These are phyloP conservation scores for Fomes fomentarius DNA, from an alignment of 1,284 basidiomycete genomes.

Conservation along the genomic window DNA sequence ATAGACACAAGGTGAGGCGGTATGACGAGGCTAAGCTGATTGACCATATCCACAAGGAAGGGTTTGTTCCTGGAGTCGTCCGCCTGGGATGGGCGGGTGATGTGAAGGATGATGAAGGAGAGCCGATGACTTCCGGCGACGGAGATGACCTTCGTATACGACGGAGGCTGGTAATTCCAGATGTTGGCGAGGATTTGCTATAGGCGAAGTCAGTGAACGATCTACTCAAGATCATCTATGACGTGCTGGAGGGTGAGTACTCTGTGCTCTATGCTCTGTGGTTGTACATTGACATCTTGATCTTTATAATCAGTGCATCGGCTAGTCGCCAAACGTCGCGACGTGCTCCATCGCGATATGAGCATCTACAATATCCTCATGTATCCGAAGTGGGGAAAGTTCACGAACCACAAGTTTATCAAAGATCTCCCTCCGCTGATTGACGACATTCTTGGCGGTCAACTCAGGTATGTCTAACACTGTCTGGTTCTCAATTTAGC, in stretches of 20 bases:
- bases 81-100: not conserved
- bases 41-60: constrained; percentile 1
- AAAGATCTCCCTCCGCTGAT: not conserved
- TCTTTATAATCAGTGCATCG: constrained; percentile 16
- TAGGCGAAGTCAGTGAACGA: constrained; percentile 6
- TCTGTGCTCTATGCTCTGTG: too few relatives aligned
- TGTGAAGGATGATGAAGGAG: not conserved
- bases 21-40: constrained; percentile 1
- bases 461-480: too few relatives aligned
- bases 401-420: not conserved
- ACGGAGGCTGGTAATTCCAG: not conserved
- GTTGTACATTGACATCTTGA: too few relatives aligned
- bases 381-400: constrained; percentile 3
- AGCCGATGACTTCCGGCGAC: not conserved
- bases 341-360: constrained; percentile 13
- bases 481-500: too few relatives aligned
- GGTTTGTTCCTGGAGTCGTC: constrained; percentile 12
- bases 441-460: not conserved
- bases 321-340: not conserved
- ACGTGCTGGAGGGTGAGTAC: constrained; percentile 10
- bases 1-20: not conserved
- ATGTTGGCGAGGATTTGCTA: not conserved
- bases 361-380: constrained; percentile 10
- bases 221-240: constrained; percentile 11
- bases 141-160: not conserved